Conservation (phyloP, 805 yeast species). For the Starmera dryadoides region DNA sequence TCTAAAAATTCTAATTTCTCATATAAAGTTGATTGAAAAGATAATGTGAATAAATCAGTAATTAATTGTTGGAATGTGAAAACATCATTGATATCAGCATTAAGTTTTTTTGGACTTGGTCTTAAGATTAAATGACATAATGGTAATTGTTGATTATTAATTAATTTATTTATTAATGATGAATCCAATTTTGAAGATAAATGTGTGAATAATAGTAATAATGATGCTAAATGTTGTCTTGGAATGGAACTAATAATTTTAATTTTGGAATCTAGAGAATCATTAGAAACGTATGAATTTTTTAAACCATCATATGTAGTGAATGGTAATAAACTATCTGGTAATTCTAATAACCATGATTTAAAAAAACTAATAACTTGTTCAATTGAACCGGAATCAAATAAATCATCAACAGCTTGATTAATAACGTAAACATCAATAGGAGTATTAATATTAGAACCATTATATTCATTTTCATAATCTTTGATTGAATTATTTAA, state of each 20-base stretch:
- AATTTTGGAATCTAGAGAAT: slow-evolving; percentile 4
- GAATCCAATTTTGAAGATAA: slow-evolving; percentile 4
- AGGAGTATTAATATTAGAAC: slow-evolving; percentile 1
- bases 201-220: slow-evolving; percentile 14
- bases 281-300: slow-evolving; percentile 5
- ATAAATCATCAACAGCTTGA: not conserved
- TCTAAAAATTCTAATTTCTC: slow-evolving; percentile 12
- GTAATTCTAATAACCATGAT: slow-evolving; percentile 50
- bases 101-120: slow-evolving; percentile 12
- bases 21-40: slow-evolving; percentile 6
- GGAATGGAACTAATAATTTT: slow-evolving; percentile 19
- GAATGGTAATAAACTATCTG: slow-evolving; percentile 46
- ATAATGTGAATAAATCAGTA: slow-evolving; percentile 7
- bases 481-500: not conserved
- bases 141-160: slow-evolving; percentile 11
- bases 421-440: slow-evolving; percentile 1
- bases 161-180: slow-evolving; percentile 3
- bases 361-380: slow-evolving; percentile 36
- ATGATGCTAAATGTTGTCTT: slow-evolving; percentile 21
- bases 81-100: slow-evolving; percentile 7
- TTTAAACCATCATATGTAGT: slow-evolving; percentile 19
- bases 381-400: not conserved
- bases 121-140: slow-evolving; percentile 18
- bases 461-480: not conserved
- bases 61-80: slow-evolving; percentile 4